phyloP scores from a whole-genome alignment of 2,329 filamentous ascomycete genomes.

The Cladosporium cucumerinum region DNA sequence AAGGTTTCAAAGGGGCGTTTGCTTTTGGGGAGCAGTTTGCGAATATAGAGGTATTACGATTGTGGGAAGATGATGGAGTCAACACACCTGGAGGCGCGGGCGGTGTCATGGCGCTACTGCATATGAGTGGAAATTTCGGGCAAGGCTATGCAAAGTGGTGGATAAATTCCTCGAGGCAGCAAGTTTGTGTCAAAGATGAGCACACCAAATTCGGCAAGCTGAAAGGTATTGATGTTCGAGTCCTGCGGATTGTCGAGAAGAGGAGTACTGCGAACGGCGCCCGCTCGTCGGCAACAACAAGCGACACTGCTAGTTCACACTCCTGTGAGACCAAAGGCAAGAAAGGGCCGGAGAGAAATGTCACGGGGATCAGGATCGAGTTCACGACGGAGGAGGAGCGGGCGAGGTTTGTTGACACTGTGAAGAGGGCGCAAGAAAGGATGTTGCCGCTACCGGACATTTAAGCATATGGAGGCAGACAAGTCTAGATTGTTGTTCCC shows the following conservation, averaged over 20 bases:
- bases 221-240: constrained; percentile 41
- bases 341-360: constrained; percentile 31
- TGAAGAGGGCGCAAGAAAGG: constrained; percentile 38
- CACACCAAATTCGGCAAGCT: constrained; percentile 40
- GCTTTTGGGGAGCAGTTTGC: constrained; percentile 49
- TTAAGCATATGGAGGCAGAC: constrained; percentile 2
- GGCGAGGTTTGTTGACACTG: constrained; percentile 38
- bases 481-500: background rate
- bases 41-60: constrained; percentile 45
- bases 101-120: constrained; percentile 44
- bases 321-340: background rate
- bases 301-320: background rate
- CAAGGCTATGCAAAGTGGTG: constrained; percentile 46
- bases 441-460: constrained; percentile 39
- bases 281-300: background rate
- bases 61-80: constrained; percentile 45
- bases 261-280: constrained; percentile 21
- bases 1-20: constrained; percentile 41
- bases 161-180: constrained; percentile 39
- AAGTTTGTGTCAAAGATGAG: constrained; percentile 42
- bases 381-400: constrained; percentile 44
- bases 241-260: constrained; percentile 29
- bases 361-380: constrained; percentile 44
- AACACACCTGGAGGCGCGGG: constrained; percentile 33
- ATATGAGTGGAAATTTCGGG: constrained; percentile 44